These are phyloP conservation scores for Blastosporella zonata DNA, from an alignment of 1,284 basidiomycete species.

Conservation along the genomic window DNA sequence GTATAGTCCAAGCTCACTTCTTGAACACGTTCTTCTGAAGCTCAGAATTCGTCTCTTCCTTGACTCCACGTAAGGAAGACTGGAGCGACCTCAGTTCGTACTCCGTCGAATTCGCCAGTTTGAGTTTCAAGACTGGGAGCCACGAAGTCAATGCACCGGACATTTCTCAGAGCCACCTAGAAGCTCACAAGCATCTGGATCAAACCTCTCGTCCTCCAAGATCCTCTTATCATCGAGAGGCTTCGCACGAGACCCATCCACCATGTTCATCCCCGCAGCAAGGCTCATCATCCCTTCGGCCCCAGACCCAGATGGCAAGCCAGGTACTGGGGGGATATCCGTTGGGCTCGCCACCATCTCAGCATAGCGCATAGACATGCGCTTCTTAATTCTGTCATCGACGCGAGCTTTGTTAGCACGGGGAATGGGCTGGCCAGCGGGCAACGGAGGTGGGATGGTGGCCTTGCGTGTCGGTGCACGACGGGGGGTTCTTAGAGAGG, in stretches of 20 bases:
- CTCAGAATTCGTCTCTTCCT: constrained; percentile 66
- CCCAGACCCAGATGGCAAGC: constrained; percentile 44
- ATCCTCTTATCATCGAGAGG: constrained; percentile 52
- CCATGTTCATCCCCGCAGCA: constrained; percentile 25
- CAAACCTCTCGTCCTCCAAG: constrained; percentile 73
- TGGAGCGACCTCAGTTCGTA: constrained; percentile 72
- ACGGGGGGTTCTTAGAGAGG: constrained; percentile 23
- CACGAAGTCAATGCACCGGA: constrained; percentile 4
- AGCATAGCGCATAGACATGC: constrained; percentile 88
- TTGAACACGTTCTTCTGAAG: constrained; percentile 86
- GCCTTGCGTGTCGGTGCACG: constrained; percentile 22
- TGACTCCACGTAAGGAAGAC: constrained; percentile 62
- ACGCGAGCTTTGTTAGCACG: constrained; percentile 67
- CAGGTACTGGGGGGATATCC: constrained; percentile 57
- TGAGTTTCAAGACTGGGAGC: constrained; percentile 62
- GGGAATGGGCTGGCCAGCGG: constrained; percentile 25
- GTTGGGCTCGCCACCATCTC: constrained; percentile 67
- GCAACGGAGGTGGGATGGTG: constrained; percentile 18
- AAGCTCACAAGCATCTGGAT: constrained; percentile 76
- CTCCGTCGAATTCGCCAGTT: constrained; percentile 79
- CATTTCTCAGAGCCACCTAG: not conserved
- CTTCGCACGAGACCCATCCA: constrained; percentile 42
- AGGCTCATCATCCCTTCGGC: constrained; percentile 27
- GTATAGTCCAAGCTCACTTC: constrained; percentile 55
- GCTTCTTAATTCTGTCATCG: constrained; percentile 92